Conservation (phyloP, 2,329 filamentous ascomycete species). For the Coniochaeta prunicola region DNA sequence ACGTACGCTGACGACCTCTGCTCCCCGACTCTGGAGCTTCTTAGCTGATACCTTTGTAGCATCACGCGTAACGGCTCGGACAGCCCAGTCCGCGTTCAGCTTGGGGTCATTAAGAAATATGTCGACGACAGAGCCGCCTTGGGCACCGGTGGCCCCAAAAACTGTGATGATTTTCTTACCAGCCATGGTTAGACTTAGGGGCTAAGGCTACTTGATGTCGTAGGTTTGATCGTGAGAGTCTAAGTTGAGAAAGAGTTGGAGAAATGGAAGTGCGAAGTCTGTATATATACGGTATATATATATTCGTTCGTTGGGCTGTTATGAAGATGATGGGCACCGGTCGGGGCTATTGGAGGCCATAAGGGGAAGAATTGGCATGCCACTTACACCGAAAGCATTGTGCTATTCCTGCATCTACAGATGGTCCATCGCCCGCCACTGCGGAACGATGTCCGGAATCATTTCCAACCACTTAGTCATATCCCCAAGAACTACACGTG, state of each 20-base stretch:
- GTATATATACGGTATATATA: too few species aligned
- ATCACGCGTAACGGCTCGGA: slow-evolving; percentile 51
- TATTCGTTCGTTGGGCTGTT: too few species aligned
- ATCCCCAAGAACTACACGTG: background rate
- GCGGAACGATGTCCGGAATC: background rate
- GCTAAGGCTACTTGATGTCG: background rate
- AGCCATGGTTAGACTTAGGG: background rate
- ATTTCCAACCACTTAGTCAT: background rate
- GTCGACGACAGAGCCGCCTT: slow-evolving; percentile 49
- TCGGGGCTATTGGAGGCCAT: background rate
- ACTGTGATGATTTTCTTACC: slow-evolving; percentile 35
- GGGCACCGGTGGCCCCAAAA: slow-evolving; percentile 52
- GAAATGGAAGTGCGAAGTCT: background rate
- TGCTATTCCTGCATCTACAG: background rate
- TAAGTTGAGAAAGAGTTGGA: background rate
- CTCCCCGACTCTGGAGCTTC: slow-evolving; percentile 34
- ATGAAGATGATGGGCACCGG: too few species aligned
- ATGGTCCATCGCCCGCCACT: background rate
- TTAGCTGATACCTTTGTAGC: slow-evolving; percentile 32
- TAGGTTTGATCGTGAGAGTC: background rate
- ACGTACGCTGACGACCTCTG: slow-evolving; percentile 37
- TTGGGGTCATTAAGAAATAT: slow-evolving; percentile 28
- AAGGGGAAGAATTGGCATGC: background rate
- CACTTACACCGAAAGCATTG: background rate
- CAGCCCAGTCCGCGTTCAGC: slow-evolving; percentile 36